Evolutionary conservation across 2,329 filamentous ascomycete genomes (phyloP).

Genomic region (Stagonosporopsis cucurbitacearum): DNA sequence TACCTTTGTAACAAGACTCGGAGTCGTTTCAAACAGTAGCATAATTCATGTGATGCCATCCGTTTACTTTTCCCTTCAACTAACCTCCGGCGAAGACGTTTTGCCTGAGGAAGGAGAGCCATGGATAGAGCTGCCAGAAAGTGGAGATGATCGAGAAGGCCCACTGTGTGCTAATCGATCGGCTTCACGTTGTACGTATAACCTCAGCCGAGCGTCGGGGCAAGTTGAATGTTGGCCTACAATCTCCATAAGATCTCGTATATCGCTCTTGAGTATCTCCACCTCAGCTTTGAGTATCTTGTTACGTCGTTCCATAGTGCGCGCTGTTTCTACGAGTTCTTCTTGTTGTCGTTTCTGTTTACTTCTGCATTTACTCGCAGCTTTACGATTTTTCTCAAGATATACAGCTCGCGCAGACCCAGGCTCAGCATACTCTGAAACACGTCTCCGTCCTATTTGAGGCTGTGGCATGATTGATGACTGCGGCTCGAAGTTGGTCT

Average conservation of each 20-base stretch:
- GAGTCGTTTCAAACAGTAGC: background rate
- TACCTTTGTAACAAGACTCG: background rate
- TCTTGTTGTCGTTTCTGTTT: slow-evolving; percentile 66
- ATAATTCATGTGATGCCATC: background rate
- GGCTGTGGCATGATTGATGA: slow-evolving; percentile 5
- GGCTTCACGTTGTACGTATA: slow-evolving; percentile 38
- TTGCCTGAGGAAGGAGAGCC: background rate
- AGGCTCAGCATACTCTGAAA: slow-evolving; percentile 29
- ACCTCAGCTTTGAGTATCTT: slow-evolving; percentile 39
- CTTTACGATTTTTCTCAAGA: slow-evolving; percentile 72
- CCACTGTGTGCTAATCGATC: slow-evolving; percentile 25
- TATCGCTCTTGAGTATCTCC: slow-evolving; percentile 29
- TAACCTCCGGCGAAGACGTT: background rate
- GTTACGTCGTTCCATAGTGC: slow-evolving; percentile 40
- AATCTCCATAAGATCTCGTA: slow-evolving; percentile 33
- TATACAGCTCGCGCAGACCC: slow-evolving; percentile 40
- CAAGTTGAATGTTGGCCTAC: slow-evolving; percentile 35
- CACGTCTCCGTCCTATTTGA: slow-evolving; percentile 21
- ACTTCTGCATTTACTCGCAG: slow-evolving; percentile 74
- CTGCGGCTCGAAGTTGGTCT: background rate
- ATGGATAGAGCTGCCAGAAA: background rate
- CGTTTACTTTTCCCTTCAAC: background rate
- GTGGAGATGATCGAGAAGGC: background rate
- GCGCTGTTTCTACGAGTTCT: slow-evolving; percentile 54
- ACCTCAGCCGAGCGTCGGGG: slow-evolving; percentile 30